These are phyloP conservation scores for Mycena metata DNA, from an alignment of 768 basidiomycete species.

Conservation along the genomic window DNA sequence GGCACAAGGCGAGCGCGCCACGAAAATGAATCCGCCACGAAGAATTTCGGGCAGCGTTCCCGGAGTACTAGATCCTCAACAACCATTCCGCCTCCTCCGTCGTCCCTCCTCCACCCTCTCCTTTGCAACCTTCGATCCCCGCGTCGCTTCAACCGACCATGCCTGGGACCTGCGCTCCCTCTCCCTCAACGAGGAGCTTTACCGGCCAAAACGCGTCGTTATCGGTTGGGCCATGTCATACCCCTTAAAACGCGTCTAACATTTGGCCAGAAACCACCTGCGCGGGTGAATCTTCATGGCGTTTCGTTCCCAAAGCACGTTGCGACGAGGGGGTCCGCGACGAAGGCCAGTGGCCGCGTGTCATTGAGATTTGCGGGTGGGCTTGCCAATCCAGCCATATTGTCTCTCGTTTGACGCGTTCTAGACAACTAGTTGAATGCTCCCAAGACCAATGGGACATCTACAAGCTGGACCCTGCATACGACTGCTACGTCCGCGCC, in stretches of 20 bases:
- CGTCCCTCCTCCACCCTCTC: slow-evolving; percentile 68
- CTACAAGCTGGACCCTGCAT: slow-evolving; percentile 84
- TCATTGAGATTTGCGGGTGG: slow-evolving; percentile 79
- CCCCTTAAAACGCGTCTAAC: neutral
- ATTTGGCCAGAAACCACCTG: slow-evolving; percentile 58
- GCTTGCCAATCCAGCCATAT: slow-evolving; percentile 38
- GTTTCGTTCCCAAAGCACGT: slow-evolving; percentile 82
- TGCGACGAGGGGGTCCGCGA: slow-evolving; percentile 68
- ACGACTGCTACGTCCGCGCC: slow-evolving; percentile 71
- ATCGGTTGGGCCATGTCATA: slow-evolving; percentile 53
- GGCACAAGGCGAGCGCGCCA: neutral
- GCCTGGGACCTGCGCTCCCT: slow-evolving; percentile 55
- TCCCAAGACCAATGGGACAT: slow-evolving; percentile 90
- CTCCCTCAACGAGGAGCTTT: slow-evolving; percentile 60
- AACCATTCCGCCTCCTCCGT: slow-evolving; percentile 73
- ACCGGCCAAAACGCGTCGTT: slow-evolving; percentile 78
- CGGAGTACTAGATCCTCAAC: slow-evolving; percentile 74
- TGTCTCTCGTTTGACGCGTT: slow-evolving; percentile 31
- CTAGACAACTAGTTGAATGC: slow-evolving; percentile 63
- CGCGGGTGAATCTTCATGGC: slow-evolving; percentile 72
- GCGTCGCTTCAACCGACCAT: slow-evolving; percentile 63
- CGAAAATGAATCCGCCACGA: slow-evolving; percentile 15
- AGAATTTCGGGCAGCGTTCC: slow-evolving; percentile 59
- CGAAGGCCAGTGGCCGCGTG: slow-evolving; percentile 80
- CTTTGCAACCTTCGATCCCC: slow-evolving; percentile 83